Percentiles rank a stretch among this genome's conserved stretches.
phyloP scores from a whole-genome alignment of 805 yeast species.

The Yamadazyma laniorum region DNA sequence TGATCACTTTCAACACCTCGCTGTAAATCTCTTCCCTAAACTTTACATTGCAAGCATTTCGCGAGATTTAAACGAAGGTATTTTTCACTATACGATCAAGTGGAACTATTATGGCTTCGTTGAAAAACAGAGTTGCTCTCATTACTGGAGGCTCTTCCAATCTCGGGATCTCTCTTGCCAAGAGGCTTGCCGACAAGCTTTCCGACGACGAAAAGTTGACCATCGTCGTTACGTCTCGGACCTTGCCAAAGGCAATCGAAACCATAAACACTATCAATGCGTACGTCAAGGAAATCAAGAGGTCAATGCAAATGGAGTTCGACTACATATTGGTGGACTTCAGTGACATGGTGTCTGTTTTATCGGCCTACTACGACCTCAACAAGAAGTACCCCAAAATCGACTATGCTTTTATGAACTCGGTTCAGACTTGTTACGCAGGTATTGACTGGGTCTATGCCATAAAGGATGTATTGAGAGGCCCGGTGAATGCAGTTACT shows the following conservation, averaged over 20 bases:
- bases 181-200: slow-evolving; percentile 64
- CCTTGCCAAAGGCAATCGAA: slow-evolving; percentile 79
- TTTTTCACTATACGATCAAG: too few relatives aligned
- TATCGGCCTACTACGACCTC: slow-evolving; percentile 72
- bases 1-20: too few relatives aligned
- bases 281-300: slow-evolving; percentile 31
- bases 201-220: slow-evolving; percentile 61
- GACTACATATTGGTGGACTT: slow-evolving; percentile 91
- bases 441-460: slow-evolving; percentile 90
- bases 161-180: slow-evolving; percentile 83
- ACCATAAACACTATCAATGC: slow-evolving; percentile 59
- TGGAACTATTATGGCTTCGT: too few relatives aligned
- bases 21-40: too few relatives aligned
- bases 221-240: slow-evolving; percentile 83
- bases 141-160: slow-evolving; percentile 52
- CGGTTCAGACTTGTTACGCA: slow-evolving; percentile 83
- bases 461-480: slow-evolving; percentile 55
- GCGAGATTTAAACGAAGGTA: too few relatives aligned
- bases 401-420: slow-evolving; percentile 80
- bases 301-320: slow-evolving; percentile 66
- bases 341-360: slow-evolving; percentile 80
- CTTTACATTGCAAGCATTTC: too few relatives aligned
- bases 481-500: slow-evolving; percentile 83
- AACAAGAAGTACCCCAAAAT: slow-evolving; percentile 60
- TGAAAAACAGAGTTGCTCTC: slow-evolving; percentile 29